Conservation (phyloP, 2,329 filamentous ascomycete species). For the Metarhizium rileyi region DNA sequence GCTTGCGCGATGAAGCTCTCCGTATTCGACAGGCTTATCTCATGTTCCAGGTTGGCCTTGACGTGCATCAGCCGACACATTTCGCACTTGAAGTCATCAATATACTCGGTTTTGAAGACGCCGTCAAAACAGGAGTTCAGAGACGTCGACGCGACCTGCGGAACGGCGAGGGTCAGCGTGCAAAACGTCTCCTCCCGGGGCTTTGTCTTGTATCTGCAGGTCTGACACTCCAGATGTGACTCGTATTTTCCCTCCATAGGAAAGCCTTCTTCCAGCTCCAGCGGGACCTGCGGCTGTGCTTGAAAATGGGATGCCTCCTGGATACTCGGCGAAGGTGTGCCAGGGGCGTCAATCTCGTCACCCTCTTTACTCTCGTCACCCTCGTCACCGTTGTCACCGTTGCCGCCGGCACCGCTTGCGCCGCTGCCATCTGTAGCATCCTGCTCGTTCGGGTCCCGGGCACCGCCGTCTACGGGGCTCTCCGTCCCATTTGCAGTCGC, state of each 20-base stretch:
- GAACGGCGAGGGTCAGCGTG: slow-evolving; percentile 84
- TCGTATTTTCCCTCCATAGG: slow-evolving; percentile 87
- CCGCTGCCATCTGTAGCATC: slow-evolving; percentile 12
- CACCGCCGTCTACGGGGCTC: not conserved
- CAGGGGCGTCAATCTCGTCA: not conserved
- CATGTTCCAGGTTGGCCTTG: slow-evolving; percentile 49
- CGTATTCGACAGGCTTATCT: slow-evolving; percentile 45
- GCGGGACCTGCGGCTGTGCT: slow-evolving; percentile 12
- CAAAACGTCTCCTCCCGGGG: slow-evolving; percentile 79
- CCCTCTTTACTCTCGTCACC: not conserved
- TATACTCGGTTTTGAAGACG: slow-evolving; percentile 88
- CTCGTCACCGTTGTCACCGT: not conserved
- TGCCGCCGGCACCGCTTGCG: slow-evolving; percentile 5
- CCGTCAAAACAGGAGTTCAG: slow-evolving; percentile 86
- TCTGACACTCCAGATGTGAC: slow-evolving; percentile 89
- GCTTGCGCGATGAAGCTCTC: slow-evolving; percentile 41
- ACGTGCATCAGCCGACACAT: slow-evolving; percentile 82
- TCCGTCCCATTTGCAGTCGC: slow-evolving; percentile 4
- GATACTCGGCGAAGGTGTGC: not conserved
- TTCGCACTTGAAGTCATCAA: slow-evolving; percentile 95
- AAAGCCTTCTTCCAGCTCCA: slow-evolving; percentile 60
- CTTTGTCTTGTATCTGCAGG: slow-evolving; percentile 81
- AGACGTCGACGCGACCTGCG: slow-evolving; percentile 69
- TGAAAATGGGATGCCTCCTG: not conserved
- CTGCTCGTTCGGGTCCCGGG: not conserved